Evolutionary conservation across 192 early-diverging fungal species (phyloP).

Genomic region (Coemansia sp.): DNA sequence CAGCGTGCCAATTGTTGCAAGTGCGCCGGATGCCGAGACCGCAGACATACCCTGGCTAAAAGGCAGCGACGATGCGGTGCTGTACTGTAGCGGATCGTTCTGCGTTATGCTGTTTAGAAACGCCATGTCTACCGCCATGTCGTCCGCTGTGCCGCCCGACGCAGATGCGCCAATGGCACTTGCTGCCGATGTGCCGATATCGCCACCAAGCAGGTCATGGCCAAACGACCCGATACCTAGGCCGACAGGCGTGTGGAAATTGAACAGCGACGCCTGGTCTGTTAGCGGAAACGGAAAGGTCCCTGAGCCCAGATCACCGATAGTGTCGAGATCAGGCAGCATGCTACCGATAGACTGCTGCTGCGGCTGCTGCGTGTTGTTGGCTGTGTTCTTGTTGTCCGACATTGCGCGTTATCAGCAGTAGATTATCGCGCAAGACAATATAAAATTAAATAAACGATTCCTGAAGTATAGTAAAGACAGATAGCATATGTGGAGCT

Average conservation of each 20-base stretch:
- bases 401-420: background rate
- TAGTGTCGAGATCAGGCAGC: constrained; percentile 16
- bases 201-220: constrained; percentile 13
- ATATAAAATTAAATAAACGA: background rate
- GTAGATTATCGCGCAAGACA: background rate
- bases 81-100: constrained; percentile 5
- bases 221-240: constrained; percentile 30
- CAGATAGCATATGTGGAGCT: background rate
- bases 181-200: too few species aligned
- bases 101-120: constrained; percentile 4
- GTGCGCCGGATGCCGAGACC: background rate
- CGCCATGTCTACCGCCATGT: constrained; percentile 13
- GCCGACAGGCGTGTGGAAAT: constrained; percentile 45
- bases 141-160: background rate
- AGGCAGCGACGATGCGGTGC: constrained; percentile 5
- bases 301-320: constrained; percentile 13
- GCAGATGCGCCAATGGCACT: constrained; percentile 2
- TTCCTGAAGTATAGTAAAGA: background rate
- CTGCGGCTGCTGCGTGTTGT: constrained; percentile 9
- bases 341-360: background rate
- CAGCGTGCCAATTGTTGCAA: background rate
- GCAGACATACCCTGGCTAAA: background rate
- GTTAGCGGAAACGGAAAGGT: constrained; percentile 47
- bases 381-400: constrained; percentile 5
- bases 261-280: constrained; percentile 50